These are phyloP conservation scores for Stephanodiscus triporus DNA, from an alignment of 108 stramenopile species.

Conservation along the genomic window DNA sequence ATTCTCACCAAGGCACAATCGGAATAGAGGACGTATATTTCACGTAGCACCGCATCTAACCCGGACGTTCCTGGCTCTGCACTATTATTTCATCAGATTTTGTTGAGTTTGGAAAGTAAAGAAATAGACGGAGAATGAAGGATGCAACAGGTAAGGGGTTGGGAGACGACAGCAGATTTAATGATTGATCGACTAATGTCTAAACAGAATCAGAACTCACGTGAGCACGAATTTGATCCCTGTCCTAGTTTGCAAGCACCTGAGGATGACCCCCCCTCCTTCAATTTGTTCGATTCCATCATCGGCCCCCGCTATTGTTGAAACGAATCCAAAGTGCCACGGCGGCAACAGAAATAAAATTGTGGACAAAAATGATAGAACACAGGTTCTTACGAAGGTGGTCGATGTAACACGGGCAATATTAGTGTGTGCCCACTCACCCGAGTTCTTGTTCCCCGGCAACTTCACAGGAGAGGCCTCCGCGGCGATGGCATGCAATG, in stretches of 20 bases:
- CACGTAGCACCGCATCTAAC: slow-evolving; percentile 66
- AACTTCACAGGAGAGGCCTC: slow-evolving; percentile 77
- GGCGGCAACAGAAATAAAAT: neutral
- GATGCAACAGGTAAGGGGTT: neutral
- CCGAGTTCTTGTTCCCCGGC: slow-evolving; percentile 66
- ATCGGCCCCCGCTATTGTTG: slow-evolving; percentile 56
- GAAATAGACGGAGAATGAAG: neutral
- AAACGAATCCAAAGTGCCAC: neutral
- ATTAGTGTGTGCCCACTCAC: slow-evolving; percentile 36
- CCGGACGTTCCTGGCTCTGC: slow-evolving; percentile 71
- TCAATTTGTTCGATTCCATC: slow-evolving; percentile 89
- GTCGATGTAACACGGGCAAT: neutral
- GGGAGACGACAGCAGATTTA: neutral
- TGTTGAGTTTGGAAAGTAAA: neutral
- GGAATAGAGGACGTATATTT: slow-evolving; percentile 84
- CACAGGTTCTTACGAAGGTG: neutral
- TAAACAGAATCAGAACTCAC: slow-evolving; percentile 42
- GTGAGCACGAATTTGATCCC: slow-evolving; percentile 91
- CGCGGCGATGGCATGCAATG: slow-evolving; percentile 84
- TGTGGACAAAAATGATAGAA: neutral
- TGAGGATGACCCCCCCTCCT: slow-evolving; percentile 68
- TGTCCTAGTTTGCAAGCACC: slow-evolving; percentile 81
- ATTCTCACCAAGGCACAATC: slow-evolving; percentile 73
- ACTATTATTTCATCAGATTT: slow-evolving; percentile 27
- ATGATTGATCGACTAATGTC: neutral